Conservation (phyloP, 257 asterid species). For the Haberlea rhodopensis region DNA sequence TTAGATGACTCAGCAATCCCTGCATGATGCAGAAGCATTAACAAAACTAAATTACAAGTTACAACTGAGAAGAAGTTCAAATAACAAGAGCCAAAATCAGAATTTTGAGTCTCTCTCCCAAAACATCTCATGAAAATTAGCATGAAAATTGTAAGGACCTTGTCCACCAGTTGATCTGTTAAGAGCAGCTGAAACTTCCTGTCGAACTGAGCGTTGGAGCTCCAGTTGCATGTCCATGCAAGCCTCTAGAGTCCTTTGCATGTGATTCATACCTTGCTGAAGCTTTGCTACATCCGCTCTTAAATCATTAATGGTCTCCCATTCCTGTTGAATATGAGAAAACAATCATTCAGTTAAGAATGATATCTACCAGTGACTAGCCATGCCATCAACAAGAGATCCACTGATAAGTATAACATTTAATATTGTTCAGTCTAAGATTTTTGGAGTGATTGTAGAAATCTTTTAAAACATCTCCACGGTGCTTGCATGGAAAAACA, state of each 20-base stretch:
- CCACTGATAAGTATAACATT: neutral
- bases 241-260: neutral
- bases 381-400: neutral
- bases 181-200: constrained; percentile 90
- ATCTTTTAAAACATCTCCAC: too few relatives aligned
- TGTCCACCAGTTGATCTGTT: neutral
- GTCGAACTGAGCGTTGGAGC: constrained; percentile 91
- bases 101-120: neutral
- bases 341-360: neutral
- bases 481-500: too few relatives aligned
- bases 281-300: neutral
- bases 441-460: too few relatives aligned
- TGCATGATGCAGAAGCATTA: neutral
- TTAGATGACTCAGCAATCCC: constrained; percentile 37
- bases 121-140: neutral
- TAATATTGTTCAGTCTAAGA: too few relatives aligned
- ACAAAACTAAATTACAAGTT: neutral
- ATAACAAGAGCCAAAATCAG: neutral
- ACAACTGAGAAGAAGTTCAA: neutral
- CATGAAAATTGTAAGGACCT: neutral
- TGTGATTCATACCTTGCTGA: neutral
- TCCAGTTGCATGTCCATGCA: constrained; percentile 67
- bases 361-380: neutral
- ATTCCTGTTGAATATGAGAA: neutral
- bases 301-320: neutral